phyloP scores from a whole-genome alignment of 2,329 filamentous ascomycete genomes.

The Dactylellina leptospora region DNA sequence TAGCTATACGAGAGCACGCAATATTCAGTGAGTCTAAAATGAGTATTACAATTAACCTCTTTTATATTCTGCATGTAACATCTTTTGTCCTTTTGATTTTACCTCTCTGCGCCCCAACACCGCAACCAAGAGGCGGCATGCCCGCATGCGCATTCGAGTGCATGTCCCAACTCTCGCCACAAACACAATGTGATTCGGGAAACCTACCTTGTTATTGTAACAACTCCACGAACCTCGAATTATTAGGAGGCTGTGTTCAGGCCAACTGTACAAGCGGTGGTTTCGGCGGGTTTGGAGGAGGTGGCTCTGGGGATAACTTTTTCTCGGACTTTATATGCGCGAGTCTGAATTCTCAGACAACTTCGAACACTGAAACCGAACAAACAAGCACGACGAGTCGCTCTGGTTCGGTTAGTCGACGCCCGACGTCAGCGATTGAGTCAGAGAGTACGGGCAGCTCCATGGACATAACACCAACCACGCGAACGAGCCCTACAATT shows the following conservation, averaged over 20 bases:
- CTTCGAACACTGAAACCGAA: neutral
- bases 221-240: constrained; percentile 26
- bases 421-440: neutral
- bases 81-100: neutral
- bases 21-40: too few species aligned
- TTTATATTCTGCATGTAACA: neutral
- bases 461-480: neutral
- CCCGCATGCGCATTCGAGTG: constrained; percentile 31
- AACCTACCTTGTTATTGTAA: constrained; percentile 43
- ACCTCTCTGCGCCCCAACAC: neutral
- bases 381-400: neutral
- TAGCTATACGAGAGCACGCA: too few species aligned
- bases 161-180: constrained; percentile 15
- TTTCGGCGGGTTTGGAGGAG: constrained; percentile 8
- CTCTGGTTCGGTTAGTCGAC: too few species aligned
- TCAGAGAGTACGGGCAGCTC: neutral
- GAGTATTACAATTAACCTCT: neutral
- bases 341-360: constrained; percentile 14
- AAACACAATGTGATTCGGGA: constrained; percentile 29
- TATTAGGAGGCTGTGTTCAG: constrained; percentile 22
- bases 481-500: neutral
- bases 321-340: constrained; percentile 28
- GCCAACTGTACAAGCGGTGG: constrained; percentile 24
- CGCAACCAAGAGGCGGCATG: constrained; percentile 27
- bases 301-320: neutral